Base-by-base conservation (phyloP, 148 eudicot genomes). In the Polygonum maritimum region DNA sequence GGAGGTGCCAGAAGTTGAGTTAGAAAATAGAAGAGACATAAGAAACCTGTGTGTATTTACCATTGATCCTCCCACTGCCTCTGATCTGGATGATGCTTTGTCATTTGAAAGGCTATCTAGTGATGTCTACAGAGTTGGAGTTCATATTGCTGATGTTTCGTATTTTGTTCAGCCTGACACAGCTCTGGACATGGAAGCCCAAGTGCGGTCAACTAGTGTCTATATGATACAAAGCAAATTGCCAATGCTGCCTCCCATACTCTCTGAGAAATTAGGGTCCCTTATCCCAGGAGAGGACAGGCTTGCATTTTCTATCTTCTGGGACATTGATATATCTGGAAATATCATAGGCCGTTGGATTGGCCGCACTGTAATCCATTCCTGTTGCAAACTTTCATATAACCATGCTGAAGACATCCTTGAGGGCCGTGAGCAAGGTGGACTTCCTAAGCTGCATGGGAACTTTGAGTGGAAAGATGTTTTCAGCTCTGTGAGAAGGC, bases 71-170 rank as follows among this genome's bases (percentile, higher is more conserved):
- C 70, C 90, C 40, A 86, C 90, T 74, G 93, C 98, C 44, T 85
- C 92, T n/a, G 98, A 94, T 84, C 89, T 92, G 36, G 98, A 94
- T 81, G 98, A 94, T 85, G 98, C 97, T 38, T 80, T 94, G 31
- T 94, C 98, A n/a, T 81, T 92, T 69, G 91, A 94, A 79, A 91
- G 71, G 84, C 40, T 89, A 58, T 75, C 90, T 16, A 74, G 73
- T 79, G 90, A 85, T 41, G 74, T 75, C 33, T 83, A 76, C 72
- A 86, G 92, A 82, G 91, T 92, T 3, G 98, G 98, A 55, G 97
- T 94, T 63, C 98, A 94, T 79, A 92, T 94, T 22, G 90, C 98
- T 69, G 98, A 94, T 80, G 97, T 81, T 8, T 92, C 98, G 2
- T 89, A 90, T 76, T 94, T 94, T 85, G 97, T 94, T 65, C 84